Percentiles rank a stretch among this genome's conserved stretches.
phyloP scores from a whole-genome alignment of 2,329 filamentous ascomycete genomes.

The Xylogone sp. region DNA sequence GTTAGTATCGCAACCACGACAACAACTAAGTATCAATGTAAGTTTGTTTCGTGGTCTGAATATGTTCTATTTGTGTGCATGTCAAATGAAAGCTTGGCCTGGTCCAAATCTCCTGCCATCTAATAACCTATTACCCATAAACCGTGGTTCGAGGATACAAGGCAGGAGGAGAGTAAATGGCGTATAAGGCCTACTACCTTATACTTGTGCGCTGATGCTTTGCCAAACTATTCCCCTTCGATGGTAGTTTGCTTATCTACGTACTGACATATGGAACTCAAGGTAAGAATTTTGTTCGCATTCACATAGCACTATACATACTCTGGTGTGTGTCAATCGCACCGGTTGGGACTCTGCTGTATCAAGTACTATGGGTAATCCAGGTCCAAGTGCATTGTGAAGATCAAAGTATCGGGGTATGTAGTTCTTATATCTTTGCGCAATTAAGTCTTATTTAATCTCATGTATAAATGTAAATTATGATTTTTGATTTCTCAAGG shows the following conservation, averaged over 20 bases:
- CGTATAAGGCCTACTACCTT: background rate
- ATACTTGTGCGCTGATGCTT: background rate
- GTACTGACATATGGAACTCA: background rate
- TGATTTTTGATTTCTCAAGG: no score
- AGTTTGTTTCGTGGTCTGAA: background rate
- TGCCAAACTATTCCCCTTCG: background rate
- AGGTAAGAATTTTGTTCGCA: background rate
- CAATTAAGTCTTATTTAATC: no score
- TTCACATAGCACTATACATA: no score
- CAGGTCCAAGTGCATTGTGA: no score
- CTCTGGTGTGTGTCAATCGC: no score
- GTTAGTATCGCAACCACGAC: background rate
- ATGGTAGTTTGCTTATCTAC: background rate
- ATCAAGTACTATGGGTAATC: no score
- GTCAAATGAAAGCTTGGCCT: background rate
- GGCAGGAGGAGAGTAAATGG: conserved; percentile 57
- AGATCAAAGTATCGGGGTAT: no score
- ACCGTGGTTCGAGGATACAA: conserved; percentile 65
- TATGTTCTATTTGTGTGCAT: background rate
- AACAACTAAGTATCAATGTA: conserved; percentile 1
- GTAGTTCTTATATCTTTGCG: no score
- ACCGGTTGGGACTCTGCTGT: no score
- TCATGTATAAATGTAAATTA: no score
- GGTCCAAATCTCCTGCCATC: conserved; percentile 55
- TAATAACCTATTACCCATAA: conserved; percentile 58